Conservation (phyloP, 106 monocot species). For the Platanthera guangdongensis region DNA sequence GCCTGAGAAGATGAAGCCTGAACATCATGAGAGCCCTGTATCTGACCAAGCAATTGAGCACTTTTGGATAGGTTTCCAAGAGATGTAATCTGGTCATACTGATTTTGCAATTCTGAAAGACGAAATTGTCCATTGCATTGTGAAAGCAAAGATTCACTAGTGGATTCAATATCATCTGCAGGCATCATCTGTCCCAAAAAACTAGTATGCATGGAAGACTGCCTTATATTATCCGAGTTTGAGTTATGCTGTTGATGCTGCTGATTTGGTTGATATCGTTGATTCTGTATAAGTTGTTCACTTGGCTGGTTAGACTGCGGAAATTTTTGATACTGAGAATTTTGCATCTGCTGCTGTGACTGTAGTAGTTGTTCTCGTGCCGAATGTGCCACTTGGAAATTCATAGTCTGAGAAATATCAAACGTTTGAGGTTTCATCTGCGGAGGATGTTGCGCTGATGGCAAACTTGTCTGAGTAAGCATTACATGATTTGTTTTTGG, state of each 20-base stretch:
- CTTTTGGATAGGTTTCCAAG: conserved; percentile 22
- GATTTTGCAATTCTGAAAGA: conserved; percentile 37
- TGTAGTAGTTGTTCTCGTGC: conserved; percentile 33
- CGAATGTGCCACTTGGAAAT: conserved; percentile 46
- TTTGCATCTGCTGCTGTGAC: conserved; percentile 43
- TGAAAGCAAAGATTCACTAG: conserved; percentile 32
- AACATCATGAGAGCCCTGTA: conserved; percentile 38
- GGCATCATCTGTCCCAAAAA: conserved; percentile 31
- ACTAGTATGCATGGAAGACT: conserved; percentile 27
- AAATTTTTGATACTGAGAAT: conserved; percentile 42
- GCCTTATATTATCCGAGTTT: conserved; percentile 27
- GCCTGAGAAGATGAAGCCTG: conserved; percentile 29
- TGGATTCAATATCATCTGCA: conserved; percentile 31
- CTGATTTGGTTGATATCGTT: conserved; percentile 20
- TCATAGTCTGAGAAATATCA: conserved; percentile 64
- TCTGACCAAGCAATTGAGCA: conserved; percentile 28
- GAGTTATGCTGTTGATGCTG: conserved; percentile 38
- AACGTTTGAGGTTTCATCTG: conserved; percentile 33
- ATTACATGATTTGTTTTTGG: conserved; percentile 28
- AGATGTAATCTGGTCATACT: conserved; percentile 33
- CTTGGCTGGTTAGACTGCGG: conserved; percentile 43
- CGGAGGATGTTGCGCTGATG: conserved; percentile 34
- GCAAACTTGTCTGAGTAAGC: conserved; percentile 33
- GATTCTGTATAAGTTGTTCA: conserved; percentile 32
- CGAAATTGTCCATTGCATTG: conserved; percentile 39